Base-by-base conservation (phyloP, 441 rosid species). In the Breynia disticha region DNA sequence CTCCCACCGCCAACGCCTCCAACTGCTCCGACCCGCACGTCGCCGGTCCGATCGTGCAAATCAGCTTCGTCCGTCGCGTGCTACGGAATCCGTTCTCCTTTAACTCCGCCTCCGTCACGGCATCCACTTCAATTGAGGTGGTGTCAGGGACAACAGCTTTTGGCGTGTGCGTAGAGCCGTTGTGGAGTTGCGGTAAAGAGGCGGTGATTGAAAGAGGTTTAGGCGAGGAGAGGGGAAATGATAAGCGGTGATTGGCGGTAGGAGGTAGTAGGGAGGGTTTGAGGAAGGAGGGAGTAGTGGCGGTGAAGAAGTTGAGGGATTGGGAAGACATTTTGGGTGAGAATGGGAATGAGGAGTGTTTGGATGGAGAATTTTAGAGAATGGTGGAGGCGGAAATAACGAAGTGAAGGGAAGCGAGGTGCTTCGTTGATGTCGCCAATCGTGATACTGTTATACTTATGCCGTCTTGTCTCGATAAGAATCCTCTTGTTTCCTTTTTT, bases 81-180 rank as follows among this genome's bases (percentile, higher is more conserved):
- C 99, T 90, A 66, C 97, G 69, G 77, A 85, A 90, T 19, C 99
- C 99, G 14, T 94, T 94, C 94, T 94, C 97, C 79, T 87, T 90
- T 60, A 94, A 63, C 64, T 94, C 99, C 4, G 66, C 76, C 68
- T 87, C 99, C 57, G 97, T 87, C 44, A 90, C 96, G 0, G 94
- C 58, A 47, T 94, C 99, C 18, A 90, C 97, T 28, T 94, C 95
- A 16, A 94, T 79, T 16, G 72, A 77, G 7, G 76, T 64, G 16
- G 76, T 54, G 57, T 74, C 95, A 32, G 43, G 59, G n/a, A n/a
- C n/a, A n/a, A n/a, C n/a, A n/a, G n/a, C n/a, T 48, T 60, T 28
- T 0, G 51, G 8, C 14, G 56, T 16, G 7, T 53, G 37, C 60
- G 62, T 45, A 18, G n/a, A n/a, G n/a, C n/a, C n/a, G n/a, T n/a